Evolutionary conservation across 768 basidiomycete genomes (phyloP), one percentile per base, ranked within the genome.

Genomic region (Lactifluus volemus): DNA sequence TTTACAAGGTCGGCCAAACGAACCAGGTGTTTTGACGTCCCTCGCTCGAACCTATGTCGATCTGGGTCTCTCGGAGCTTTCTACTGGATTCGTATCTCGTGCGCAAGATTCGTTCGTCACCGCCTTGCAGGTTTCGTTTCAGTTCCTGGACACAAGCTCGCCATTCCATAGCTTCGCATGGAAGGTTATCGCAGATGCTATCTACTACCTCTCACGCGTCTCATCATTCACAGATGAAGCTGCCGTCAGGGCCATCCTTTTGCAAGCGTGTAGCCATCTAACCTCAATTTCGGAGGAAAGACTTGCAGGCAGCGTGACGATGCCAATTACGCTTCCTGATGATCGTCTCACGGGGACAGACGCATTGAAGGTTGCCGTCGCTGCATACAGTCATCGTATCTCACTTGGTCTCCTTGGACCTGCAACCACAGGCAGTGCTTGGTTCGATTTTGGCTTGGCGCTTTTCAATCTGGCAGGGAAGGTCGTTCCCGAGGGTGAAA

Each of bases 151-250:
- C 47, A 74, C 75, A 17, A 79, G 79, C 47, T 70, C 82, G 9
- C 86, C 87, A 1, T 87, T 89, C 70, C 81, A 88, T 17, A 75
- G 80, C 5, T 76, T 90, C 3, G 81, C 81, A 4, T 98, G 95
- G 96, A 98, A 98, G 71, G 74, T 79, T 7, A 77, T 85, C 11
- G 89, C 83, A 0, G 95, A 99, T 70, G 84, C 87, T 3, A 71
- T 89, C 4, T 83, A 84, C 67, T 78, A 81, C 52, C 73, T 98
- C 12, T 86, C 87, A 4, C 73, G 71, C 32, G 75, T 77, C 49
- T 73, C 80, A 2, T 73, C 74, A 4, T 85, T 83, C 63, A 70
- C 75, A 11, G 76, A 87, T 55, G 75, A 78, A 63, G 68, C 63
- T 1, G 60, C 64, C 14, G 71, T 85, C 10, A 71, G 72, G 21